phyloP scores from a whole-genome alignment of 768 basidiomycete species.

The Panaeolus papilionaceus region DNA sequence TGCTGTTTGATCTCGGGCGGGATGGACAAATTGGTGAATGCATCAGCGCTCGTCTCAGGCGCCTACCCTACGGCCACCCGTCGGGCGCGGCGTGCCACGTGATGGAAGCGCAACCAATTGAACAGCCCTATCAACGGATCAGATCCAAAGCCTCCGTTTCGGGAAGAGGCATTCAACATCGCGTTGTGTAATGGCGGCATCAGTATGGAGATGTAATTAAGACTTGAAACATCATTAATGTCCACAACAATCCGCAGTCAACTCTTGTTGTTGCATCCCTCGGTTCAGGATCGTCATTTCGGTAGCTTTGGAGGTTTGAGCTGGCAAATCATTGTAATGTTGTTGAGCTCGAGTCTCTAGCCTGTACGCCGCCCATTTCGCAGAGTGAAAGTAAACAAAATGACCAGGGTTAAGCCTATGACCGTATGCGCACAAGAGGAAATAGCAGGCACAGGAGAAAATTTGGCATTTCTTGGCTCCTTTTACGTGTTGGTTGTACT shows the following conservation, averaged over 20 bases:
- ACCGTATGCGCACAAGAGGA: too few relatives aligned
- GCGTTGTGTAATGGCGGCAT: neutral
- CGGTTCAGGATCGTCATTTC: neutral
- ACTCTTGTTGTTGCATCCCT: neutral
- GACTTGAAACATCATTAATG: neutral
- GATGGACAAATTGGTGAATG: neutral
- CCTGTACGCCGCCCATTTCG: too few relatives aligned
- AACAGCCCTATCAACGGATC: conserved; percentile 4
- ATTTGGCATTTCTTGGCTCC: neutral
- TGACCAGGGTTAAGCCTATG: too few relatives aligned
- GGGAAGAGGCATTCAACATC: neutral
- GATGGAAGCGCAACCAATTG: neutral
- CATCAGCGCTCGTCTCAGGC: neutral
- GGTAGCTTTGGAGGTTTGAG: too few relatives aligned
- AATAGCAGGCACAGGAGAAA: neutral
- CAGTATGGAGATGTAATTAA: neutral
- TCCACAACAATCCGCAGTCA: conserved; percentile 4
- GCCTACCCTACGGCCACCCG: neutral
- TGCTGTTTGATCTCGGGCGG: neutral
- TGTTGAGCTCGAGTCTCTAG: too few relatives aligned
- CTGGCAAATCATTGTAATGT: too few relatives aligned
- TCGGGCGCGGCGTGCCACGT: neutral
- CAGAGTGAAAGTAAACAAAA: too few relatives aligned
- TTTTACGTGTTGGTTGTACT: neutral
- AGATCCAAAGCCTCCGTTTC: neutral